Evolutionary conservation across 192 early-diverging fungal species (phyloP), one percentile per base, ranked within the genome.

Genomic region (Backusella liffmaniae): DNA sequence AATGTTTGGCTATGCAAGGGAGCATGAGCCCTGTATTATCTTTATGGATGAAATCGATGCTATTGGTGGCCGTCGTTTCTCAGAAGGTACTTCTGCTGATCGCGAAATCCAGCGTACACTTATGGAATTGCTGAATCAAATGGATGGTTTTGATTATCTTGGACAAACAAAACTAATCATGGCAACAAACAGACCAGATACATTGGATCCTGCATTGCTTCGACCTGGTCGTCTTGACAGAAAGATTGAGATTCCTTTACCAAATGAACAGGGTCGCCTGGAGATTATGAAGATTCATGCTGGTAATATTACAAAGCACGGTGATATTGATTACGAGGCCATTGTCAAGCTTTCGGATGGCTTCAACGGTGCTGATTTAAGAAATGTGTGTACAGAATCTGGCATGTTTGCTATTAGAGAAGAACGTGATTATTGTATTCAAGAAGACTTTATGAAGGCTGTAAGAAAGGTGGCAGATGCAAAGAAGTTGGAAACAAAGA

Each of bases 31-130:
- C 12, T 99, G 98, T 86, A 98, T 99, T 74, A 99, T 99, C 46
- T 99, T 99, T 78, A 99, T 99, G 97, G 98, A 99, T 84, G 98
- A 99, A 82, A 98, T 99, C 82, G 98, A 99, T 87, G 97, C 98
- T 35, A 99, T 99, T 86, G 98, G 97, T 84, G 97, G 97, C 10
- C 89, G 97, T 53, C 92, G 98, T 67, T 99, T 99, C 86, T 97
- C 95, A 18, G 98, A 99, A 80, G 97, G 97, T 80, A 99, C 97
- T 18, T 97, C 95, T 71, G 96, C 97, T n/a, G 98, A 99, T 91
- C 93, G 97, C 77, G 98, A 99, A 88, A 99, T 99, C 79, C 98
- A 99, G 84, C 91, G 98, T 62, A 99, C 97, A 30, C 86, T 99
- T 71, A 99, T 99, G 97, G 97, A 99, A 87, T 89, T 99, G 67